These are phyloP conservation scores for Pisolithus tinctorius DNA, from an alignment of 768 basidiomycete species.

Conservation along the genomic window DNA sequence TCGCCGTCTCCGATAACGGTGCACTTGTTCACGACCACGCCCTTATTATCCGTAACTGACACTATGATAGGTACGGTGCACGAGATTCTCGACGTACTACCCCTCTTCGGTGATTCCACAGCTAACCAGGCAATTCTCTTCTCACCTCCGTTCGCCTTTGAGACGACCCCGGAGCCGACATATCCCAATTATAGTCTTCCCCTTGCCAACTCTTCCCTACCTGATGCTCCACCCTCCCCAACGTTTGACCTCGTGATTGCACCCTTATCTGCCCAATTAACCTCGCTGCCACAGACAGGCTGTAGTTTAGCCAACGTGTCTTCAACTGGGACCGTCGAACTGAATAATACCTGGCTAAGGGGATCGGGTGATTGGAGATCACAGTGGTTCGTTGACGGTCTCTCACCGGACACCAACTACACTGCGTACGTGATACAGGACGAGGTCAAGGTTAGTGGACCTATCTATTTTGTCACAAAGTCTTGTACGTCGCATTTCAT, in stretches of 20 bases:
- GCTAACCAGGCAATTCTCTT: conserved; percentile 67
- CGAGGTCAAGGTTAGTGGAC: conserved; percentile 52
- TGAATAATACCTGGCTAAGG: conserved; percentile 50
- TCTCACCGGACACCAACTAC: conserved; percentile 68
- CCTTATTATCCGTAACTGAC: conserved; percentile 2
- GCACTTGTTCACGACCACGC: conserved; percentile 2
- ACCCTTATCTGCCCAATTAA: conserved; percentile 38
- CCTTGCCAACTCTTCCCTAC: conserved; percentile 42
- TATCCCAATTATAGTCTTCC: conserved; percentile 79
- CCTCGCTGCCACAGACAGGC: conserved; percentile 45
- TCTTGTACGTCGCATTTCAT: conserved; percentile 39
- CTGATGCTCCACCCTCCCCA: conserved; percentile 36
- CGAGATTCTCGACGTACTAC: conserved; percentile 33
- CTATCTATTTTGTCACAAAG: conserved; percentile 71
- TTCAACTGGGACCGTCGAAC: conserved; percentile 33
- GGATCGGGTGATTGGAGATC: conserved; percentile 54
- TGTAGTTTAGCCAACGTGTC: conserved; percentile 46
- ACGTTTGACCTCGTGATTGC: conserved; percentile 53
- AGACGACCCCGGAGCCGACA: conserved; percentile 30
- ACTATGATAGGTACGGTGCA: conserved; percentile 41
- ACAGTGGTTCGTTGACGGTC: conserved; percentile 59
- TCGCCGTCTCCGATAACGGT: conserved; percentile 49
- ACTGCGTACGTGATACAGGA: conserved; percentile 63
- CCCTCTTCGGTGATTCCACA: conserved; percentile 69
- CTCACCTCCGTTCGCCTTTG: conserved; percentile 46